Base-by-base conservation (phyloP, 208 protist species). In the Trypanosoma platydactyli region DNA sequence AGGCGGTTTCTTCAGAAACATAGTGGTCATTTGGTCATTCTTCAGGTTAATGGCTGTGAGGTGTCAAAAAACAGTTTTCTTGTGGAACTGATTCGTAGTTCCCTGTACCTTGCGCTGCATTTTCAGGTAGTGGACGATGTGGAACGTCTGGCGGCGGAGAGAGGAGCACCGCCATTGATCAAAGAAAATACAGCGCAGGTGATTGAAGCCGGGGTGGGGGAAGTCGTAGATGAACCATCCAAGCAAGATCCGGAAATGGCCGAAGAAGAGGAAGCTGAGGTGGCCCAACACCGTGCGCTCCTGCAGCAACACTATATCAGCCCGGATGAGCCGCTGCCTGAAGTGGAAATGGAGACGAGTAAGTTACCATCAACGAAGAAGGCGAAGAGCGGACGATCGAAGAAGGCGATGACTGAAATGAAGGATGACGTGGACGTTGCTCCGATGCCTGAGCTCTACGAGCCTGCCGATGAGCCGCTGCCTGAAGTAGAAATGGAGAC, bases 1-100 rank as follows among this genome's bases (percentile, higher is more conserved):
- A 80, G 80, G 51, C 60, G 79, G 13, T 83, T 88, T 49, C 58
- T 91, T 30, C 75, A 68, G 12, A 68, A 67, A 22, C 66, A 79
- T 57, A 67, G 64, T 35, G 76, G 79, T 33, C 49, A 67, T 33
- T 51, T 91, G 25, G 40, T 56, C 13, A 49, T 91, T 48, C 22
- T 73, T 25, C 49, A 79, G 18, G 53, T 88, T 11, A 91, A 91
- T 68, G 54, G 74, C 66, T 70, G 57, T 68, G 61, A 61, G 27
- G 41, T 53, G 50, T 35, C 35, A 1, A 33, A 60, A 5, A 55
- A 35, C 45, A 49, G 20, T 44, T 64, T 73, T 46, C n/a, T 68
- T 24, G 41, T 59, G 45, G 68, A 73, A 38, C 7, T 73, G 24
- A 57, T 73, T 64, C 51, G 45, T 13, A 73, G 60, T 33, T 73